Evolutionary conservation across 805 yeast species (phyloP).

Genomic region (Candida suzukii): DNA sequence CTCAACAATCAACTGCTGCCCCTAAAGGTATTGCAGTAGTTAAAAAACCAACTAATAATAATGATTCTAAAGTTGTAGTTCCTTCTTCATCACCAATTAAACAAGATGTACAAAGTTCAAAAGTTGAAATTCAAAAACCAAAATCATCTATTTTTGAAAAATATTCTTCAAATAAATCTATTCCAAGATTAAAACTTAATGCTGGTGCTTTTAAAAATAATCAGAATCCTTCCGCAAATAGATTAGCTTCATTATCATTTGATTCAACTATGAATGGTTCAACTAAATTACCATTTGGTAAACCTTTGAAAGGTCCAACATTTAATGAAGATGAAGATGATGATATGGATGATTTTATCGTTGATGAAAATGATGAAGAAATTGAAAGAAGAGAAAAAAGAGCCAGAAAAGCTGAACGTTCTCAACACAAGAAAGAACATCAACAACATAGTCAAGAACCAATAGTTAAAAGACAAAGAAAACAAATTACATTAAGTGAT

Average conservation of each 20-base stretch:
- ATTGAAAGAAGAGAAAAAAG: constrained; percentile 14
- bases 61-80: constrained; percentile 1
- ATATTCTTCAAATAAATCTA: constrained; percentile 20
- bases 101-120: constrained; percentile 21
- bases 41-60: background rate
- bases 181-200: constrained; percentile 10
- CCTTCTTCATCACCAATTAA: constrained; percentile 13
- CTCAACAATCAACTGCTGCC: background rate
- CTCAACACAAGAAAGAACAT: constrained; percentile 45
- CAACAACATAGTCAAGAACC: too few species aligned
- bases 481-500: constrained; percentile 33
- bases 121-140: constrained; percentile 32
- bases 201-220: background rate
- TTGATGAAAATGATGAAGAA: constrained; percentile 25
- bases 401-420: constrained; percentile 13
- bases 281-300: constrained; percentile 1
- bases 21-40: constrained; percentile 2
- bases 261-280: background rate
- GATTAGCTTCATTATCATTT: background rate
- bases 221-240: background rate
- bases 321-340: constrained; percentile 36
- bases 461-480: constrained; percentile 7
- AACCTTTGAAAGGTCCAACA: constrained; percentile 16
- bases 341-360: constrained; percentile 29
- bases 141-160: constrained; percentile 36